Percentiles rank a stretch among this genome's conserved stretches.
Conservation (phyloP, 306 rosid genomes). For the Argentina anserina region DNA sequence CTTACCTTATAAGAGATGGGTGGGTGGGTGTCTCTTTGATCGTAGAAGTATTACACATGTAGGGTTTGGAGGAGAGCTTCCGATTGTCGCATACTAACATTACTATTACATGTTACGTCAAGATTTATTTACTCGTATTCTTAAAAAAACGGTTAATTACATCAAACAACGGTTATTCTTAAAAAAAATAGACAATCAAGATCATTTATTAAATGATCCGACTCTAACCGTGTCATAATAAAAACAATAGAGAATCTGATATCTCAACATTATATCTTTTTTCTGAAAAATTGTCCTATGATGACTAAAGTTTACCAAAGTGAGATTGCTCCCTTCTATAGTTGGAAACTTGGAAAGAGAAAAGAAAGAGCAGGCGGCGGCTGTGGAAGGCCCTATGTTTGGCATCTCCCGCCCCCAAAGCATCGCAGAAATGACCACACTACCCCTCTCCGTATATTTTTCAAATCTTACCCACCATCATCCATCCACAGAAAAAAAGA, state of each 20-base stretch:
- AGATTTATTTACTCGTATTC: too few species aligned
- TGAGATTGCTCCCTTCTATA: not conserved
- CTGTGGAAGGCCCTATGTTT: constrained; percentile 9
- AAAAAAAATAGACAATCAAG: not conserved
- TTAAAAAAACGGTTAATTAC: too few species aligned
- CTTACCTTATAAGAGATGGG: constrained; percentile 8
- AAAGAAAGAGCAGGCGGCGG: not conserved
- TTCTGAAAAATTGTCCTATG: not conserved
- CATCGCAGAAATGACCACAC: not conserved
- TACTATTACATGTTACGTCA: not conserved
- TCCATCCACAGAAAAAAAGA: too few species aligned
- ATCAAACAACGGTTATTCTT: too few species aligned
- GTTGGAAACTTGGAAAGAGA: constrained; percentile 2
- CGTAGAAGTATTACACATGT: not conserved
- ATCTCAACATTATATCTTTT: not conserved
- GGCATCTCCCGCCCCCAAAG: constrained; percentile 19
- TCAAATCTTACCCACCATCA: not conserved
- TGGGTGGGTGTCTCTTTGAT: not conserved
- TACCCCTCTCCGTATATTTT: not conserved
- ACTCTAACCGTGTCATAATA: too few species aligned
- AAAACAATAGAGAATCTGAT: not conserved
- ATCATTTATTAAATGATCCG: not conserved
- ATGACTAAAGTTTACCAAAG: not conserved
- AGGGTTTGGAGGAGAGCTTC: not conserved
- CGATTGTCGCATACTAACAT: not conserved